Base-by-base conservation (phyloP, 176 grass and related monocot species). In the Rhynchospora pubera region DNA sequence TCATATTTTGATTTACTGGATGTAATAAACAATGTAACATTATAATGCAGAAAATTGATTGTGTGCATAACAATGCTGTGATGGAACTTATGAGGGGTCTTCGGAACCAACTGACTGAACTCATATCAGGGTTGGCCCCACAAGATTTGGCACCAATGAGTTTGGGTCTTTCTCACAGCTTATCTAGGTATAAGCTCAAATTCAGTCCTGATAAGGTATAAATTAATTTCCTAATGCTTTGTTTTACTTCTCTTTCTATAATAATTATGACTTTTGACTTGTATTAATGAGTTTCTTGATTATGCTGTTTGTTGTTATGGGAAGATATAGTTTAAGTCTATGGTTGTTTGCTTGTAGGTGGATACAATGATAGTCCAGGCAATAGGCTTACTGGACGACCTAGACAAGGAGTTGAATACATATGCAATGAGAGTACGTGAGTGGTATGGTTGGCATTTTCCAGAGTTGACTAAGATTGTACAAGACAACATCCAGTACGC, bases 361-460 rank as follows among this genome's bases (percentile, higher is more conserved):
- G 94, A 97, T 83, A 97, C 94, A 47, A 97, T 97, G 94, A 97
- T 97, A 57, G 88, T 97, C 77, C 94, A 97, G 65, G 94, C 94
- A 67, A 97, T 97, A 77, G 94, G 94, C 12, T 92, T 97, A 43
- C 87, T 97, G 81, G 94, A 97, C 79, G 94, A 97, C 84, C 88
- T 94, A 86, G 94, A 97, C 71, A 94, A 97, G 66, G 94, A 97
- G 75, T 87, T 97, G 62, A 97, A 97, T 83, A 92, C 88, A 39
- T 97, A 92, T 3, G 94, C 92, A 1, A 97, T 97, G 94, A 94
- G 94, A 74, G 94, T 97, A 9, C 94, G 92, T 13, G 94, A 97
- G 84, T 97, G 94, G 94, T 97, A 94, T 46, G 94, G 94, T 18
- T 97, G 94, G 94, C 94, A 94, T 78, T 97, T 97, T 87, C 94